Conservation (phyloP, 495 filamentous ascomycete species). For the Parachaetomium inaequale region DNA sequence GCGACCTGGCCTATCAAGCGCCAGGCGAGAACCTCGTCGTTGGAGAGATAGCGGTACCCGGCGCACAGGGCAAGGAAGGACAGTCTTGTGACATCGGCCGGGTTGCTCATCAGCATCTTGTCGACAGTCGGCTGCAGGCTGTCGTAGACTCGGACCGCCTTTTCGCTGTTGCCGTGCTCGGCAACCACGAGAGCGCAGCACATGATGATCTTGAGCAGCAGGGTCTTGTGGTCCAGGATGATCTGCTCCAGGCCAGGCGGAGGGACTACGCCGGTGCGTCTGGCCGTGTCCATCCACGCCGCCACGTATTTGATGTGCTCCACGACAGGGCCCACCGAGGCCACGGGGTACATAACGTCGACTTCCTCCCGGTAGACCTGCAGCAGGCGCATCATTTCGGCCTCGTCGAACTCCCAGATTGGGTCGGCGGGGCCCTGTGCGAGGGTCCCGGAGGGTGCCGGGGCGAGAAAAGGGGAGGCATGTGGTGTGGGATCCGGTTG, state of each 20-base stretch:
- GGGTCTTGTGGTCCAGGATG: slow-evolving; percentile 64
- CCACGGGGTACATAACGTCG: slow-evolving; percentile 79
- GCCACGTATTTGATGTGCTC: slow-evolving; percentile 62
- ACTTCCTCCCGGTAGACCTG: slow-evolving; percentile 78
- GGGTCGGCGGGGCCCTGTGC: slow-evolving; percentile 57
- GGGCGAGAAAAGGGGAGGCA: slow-evolving; percentile 39
- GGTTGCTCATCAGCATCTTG: slow-evolving; percentile 61
- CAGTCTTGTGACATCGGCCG: slow-evolving; percentile 63
- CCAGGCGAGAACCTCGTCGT: slow-evolving; percentile 78
- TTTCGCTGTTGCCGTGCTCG: slow-evolving; percentile 69
- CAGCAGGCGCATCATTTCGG: slow-evolving; percentile 69
- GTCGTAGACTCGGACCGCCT: slow-evolving; percentile 65
- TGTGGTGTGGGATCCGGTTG: slow-evolving; percentile 54
- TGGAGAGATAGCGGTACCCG: slow-evolving; percentile 79
- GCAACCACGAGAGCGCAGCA: slow-evolving; percentile 71
- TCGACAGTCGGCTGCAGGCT: slow-evolving; percentile 67
- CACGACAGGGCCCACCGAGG: slow-evolving; percentile 65
- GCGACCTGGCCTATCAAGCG: slow-evolving; percentile 71
- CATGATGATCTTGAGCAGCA: slow-evolving; percentile 73
- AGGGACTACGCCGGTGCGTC: slow-evolving; percentile 27
- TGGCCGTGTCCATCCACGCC: slow-evolving; percentile 58
- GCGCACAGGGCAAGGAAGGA: slow-evolving; percentile 71
- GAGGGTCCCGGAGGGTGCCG: slow-evolving; percentile 28
- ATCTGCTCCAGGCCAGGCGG: slow-evolving; percentile 49
- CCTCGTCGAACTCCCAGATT: slow-evolving; percentile 66